phyloP scores from a whole-genome alignment of 1,139 yeast genomes.

The Pichia kudriavzevii region DNA sequence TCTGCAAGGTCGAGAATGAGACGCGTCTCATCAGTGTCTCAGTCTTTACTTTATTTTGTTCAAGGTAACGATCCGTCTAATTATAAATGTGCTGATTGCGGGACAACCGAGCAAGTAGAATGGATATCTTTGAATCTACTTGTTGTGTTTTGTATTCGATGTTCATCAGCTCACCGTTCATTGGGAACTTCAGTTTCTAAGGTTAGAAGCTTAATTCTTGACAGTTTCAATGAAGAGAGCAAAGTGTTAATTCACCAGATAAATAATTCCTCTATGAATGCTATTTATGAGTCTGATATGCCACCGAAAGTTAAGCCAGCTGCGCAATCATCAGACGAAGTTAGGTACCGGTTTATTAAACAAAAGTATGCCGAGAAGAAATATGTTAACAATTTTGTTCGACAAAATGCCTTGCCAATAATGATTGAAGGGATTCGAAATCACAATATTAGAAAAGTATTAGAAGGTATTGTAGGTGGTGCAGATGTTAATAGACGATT shows the following conservation, averaged over 20 bases:
- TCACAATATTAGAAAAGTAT: constrained; percentile 40
- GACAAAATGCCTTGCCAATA: constrained; percentile 21
- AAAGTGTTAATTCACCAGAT: constrained; percentile 35
- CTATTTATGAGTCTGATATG: constrained; percentile 32
- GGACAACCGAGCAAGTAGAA: constrained; percentile 56
- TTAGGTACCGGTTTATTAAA: constrained; percentile 37
- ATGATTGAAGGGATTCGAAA: constrained; percentile 42
- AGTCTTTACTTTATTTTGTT: constrained; percentile 35
- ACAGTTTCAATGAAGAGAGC: constrained; percentile 38
- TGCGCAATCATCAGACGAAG: constrained; percentile 26
- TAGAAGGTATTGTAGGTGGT: constrained; percentile 42
- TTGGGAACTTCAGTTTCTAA: constrained; percentile 47
- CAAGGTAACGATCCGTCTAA: constrained; percentile 50
- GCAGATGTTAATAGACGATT: constrained; percentile 36
- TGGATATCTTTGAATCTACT: constrained; percentile 81
- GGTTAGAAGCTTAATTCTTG: constrained; percentile 43
- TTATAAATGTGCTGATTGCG: constrained; percentile 72
- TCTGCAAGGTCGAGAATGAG: constrained; percentile 17
- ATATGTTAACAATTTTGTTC: constrained; percentile 26
- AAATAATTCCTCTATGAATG: constrained; percentile 36
- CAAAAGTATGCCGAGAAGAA: constrained; percentile 42
- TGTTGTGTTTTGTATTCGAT: constrained; percentile 70
- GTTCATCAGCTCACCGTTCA: constrained; percentile 56
- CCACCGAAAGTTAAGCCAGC: constrained; percentile 20
- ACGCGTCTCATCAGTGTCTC: constrained; percentile 28